Evolutionary conservation across 305 asterid species (phyloP), one percentile per base, ranked within the genome.

Genomic region (Ruellia speciosa): DNA sequence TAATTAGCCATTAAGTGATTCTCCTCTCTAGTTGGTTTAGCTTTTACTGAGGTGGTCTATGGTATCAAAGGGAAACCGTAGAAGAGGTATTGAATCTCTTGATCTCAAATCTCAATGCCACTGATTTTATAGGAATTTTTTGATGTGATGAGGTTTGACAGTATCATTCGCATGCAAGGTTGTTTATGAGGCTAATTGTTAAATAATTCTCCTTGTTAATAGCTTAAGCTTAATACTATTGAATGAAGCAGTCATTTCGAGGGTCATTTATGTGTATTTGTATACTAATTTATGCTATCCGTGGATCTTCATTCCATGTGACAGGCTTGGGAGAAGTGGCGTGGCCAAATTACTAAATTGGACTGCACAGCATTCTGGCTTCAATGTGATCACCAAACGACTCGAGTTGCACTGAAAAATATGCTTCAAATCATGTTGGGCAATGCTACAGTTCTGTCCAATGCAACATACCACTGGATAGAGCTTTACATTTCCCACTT

Each of bases 321-420:
- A 62, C 69, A 88, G 99, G 97, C 97, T 49, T 92, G 97, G 97
- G 99, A 92, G 63, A 92, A 81, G 70, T 92, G 96, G 99, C 78
- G 96, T 70, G 82, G 75, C 62, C 95, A 88, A 71, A 76, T 88
- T 64, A 86, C 95, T 39, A 88, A 86, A 71, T 73, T 92, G 76
- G 99, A 88, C 48, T 82, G 97, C 73, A 87, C 92, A 71, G 70
- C 85, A 67, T 88, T 69, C 78, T 92, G 97, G 99, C 85, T 86
- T 76, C 87, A 84, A 57, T 92, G 99, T 69, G 88, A 79, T 74
- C 97, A 86, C 71, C 79, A 68, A 49, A 77, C 81, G 76, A 92
- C 97, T 52, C 69, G 82, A 72, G 80, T 57, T 63, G 95, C 90
- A 60, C 81, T 88, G 58, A 92, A 88, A 77, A 82, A 67, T 74